Base-by-base conservation (phyloP, 75 land plant genomes). In the Pinus albicaulis region DNA sequence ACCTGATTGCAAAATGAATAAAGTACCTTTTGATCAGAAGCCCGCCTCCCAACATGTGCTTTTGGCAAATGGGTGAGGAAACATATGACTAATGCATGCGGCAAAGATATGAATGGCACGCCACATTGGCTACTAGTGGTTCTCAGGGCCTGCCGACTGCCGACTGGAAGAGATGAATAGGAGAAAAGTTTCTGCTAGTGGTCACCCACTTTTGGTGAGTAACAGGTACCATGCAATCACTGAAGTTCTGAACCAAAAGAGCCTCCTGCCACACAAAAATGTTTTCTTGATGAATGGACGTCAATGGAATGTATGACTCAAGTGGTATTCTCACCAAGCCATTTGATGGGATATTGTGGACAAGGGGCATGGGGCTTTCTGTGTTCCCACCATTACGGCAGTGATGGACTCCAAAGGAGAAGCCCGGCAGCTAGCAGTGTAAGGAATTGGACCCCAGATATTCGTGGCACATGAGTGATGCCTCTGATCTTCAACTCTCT, bases 221-320 rank as follows among this genome's bases (percentile, higher is more conserved):
- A n/a, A n/a, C n/a, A 92, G 80, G 85, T 97, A 95, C 99, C 98
- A 94, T 28, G 93, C 95, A 83, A 94, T 84, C 57, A 94, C n/a
- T n/a, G n/a, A n/a, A n/a, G n/a, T n/a, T n/a, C 87, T 65, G 87
- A 73, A 55, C 98, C 98, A 23, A 76, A 85, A 73, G 99, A 97
- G 13, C 93, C 99, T 74, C 99, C 99, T 62, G 87, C 99, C 86
- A 97, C 83, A 84, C 98, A 97, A 24, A 86, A 77, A 77, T 97
- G 95, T 76, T 94, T 97, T 53, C 99, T 77, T 53, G 99, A 97
- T 74, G 95, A 95, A 83, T 97, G 99, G 60, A 97, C 92, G 81
- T 97, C 99, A 78, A 94, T 76, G 31, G 90, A 87, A 71, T 97
- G 95, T 36, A 97, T 84, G 31, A 95, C 78, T 6, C 92, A 90